phyloP scores from a whole-genome alignment of 2,329 filamentous ascomycete species.

The Rhynchosporium secalis region DNA sequence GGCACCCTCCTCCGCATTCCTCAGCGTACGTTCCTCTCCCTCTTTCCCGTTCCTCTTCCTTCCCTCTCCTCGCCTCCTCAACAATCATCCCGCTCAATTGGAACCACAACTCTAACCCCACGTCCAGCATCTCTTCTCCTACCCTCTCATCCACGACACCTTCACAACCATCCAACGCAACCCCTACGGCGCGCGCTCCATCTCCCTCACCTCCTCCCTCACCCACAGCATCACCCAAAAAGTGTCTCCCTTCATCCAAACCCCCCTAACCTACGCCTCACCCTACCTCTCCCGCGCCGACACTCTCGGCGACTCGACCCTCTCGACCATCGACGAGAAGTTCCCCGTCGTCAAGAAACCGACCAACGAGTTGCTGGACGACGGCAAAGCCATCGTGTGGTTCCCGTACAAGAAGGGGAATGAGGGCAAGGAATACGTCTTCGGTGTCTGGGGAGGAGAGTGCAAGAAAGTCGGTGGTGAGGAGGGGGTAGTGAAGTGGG shows the following conservation, averaged over 20 bases:
- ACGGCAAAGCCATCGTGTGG: conserved; percentile 61
- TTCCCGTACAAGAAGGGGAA: conserved; percentile 62
- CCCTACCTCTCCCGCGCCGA: conserved; percentile 87
- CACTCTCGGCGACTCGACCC: conserved; percentile 69
- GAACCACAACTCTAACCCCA: conserved; percentile 15
- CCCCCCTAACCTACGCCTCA: conserved; percentile 75
- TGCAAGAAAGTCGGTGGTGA: conserved; percentile 64
- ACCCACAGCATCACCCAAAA: conserved; percentile 67
- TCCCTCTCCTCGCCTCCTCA: background rate
- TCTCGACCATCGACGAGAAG: conserved; percentile 66
- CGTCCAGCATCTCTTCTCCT: conserved; percentile 75
- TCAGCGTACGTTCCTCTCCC: conserved; percentile 46
- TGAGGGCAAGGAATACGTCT: conserved; percentile 62
- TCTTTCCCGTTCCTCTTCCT: background rate
- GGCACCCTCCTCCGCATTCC: conserved; percentile 49
- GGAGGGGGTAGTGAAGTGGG: conserved; percentile 63
- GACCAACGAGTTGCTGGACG: conserved; percentile 66
- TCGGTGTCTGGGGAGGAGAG: conserved; percentile 57
- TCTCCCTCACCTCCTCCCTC: conserved; percentile 71
- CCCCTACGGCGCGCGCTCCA: conserved; percentile 79
- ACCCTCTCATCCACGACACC: conserved; percentile 79
- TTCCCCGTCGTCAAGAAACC: conserved; percentile 77
- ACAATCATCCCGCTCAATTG: background rate
- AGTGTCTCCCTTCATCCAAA: conserved; percentile 73
- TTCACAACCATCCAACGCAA: conserved; percentile 78